These are phyloP conservation scores for Capsicum baccatum DNA, from an alignment of 257 asterid species.

Conservation along the genomic window DNA sequence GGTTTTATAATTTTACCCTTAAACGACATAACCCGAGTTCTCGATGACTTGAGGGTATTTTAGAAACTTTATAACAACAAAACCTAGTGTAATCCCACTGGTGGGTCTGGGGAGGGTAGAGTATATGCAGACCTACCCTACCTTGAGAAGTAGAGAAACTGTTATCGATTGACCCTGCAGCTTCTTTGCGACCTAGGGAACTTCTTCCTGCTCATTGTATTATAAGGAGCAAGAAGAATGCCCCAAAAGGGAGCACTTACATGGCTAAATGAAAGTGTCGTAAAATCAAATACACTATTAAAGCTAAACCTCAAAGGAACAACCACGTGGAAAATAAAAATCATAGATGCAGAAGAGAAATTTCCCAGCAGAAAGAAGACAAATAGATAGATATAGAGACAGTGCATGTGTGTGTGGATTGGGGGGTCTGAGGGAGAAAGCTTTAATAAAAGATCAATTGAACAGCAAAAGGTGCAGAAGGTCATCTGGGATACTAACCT, in stretches of 20 bases:
- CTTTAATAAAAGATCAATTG: neutral
- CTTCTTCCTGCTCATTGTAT: neutral
- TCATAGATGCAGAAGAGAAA: slow-evolving; percentile 13
- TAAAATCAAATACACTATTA: neutral
- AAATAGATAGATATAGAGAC: neutral
- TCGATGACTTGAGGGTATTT: neutral
- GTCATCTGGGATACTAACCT: slow-evolving; percentile 54
- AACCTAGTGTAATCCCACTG: too few relatives aligned
- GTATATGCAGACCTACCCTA: too few relatives aligned
- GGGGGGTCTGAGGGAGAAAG: neutral
- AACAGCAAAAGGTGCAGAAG: slow-evolving; percentile 29
- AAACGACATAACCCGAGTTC: neutral
- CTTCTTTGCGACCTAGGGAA: neutral
- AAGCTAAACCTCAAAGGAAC: slow-evolving; percentile 19
- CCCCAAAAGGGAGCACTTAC: neutral
- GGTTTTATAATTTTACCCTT: neutral
- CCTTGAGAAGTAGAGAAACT: too few relatives aligned
- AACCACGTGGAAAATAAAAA: slow-evolving; percentile 17
- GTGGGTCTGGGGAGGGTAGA: too few relatives aligned
- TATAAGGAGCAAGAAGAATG: neutral
- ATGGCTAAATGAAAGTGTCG: neutral
- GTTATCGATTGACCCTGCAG: neutral
- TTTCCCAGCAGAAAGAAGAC: slow-evolving; percentile 1
- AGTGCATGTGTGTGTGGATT: neutral
- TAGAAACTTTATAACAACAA: neutral